A percentile compares a stretch with the other conserved stretches of the same genome.
phyloP scores from a whole-genome alignment of 768 basidiomycete genomes.

The Tylopilus vinaceipallidus region DNA sequence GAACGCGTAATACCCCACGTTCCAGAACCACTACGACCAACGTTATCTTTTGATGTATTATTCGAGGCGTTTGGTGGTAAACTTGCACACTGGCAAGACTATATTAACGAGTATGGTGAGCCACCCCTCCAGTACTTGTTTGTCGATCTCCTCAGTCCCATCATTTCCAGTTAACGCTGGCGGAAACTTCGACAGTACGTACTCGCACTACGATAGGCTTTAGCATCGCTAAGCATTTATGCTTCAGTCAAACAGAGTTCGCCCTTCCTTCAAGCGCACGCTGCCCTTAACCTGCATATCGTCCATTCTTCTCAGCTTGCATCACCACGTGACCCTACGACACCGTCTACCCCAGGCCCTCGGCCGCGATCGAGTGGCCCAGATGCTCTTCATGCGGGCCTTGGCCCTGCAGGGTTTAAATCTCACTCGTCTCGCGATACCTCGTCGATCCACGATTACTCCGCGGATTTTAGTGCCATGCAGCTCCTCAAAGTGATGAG shows the following conservation, averaged over 20 bases:
- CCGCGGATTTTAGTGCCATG: constrained; percentile 72
- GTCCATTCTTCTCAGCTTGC: constrained; percentile 75
- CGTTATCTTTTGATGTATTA: constrained; percentile 67
- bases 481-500: constrained; percentile 82
- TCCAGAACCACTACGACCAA: constrained; percentile 54
- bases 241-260: constrained; percentile 70
- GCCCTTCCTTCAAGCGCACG: constrained; percentile 83
- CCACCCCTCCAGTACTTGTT: neutral
- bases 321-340: constrained; percentile 33
- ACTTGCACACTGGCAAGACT: constrained; percentile 81
- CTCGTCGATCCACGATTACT: constrained; percentile 42
- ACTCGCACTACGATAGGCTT: neutral
- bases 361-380: constrained; percentile 36
- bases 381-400: constrained; percentile 55
- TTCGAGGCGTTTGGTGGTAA: constrained; percentile 85
- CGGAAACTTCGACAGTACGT: constrained; percentile 69
- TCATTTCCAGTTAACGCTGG: constrained; percentile 61
- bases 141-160: constrained; percentile 2
- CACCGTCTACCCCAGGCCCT: constrained; percentile 31
- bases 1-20: constrained; percentile 66
- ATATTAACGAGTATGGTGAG: constrained; percentile 68
- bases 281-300: constrained; percentile 81
- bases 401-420: constrained; percentile 63
- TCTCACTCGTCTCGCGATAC: constrained; percentile 40
- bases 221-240: constrained; percentile 5